These are phyloP conservation scores for Schizosaccharomyces lindneri DNA, from an alignment of 805 yeast species.

Conservation along the genomic window DNA sequence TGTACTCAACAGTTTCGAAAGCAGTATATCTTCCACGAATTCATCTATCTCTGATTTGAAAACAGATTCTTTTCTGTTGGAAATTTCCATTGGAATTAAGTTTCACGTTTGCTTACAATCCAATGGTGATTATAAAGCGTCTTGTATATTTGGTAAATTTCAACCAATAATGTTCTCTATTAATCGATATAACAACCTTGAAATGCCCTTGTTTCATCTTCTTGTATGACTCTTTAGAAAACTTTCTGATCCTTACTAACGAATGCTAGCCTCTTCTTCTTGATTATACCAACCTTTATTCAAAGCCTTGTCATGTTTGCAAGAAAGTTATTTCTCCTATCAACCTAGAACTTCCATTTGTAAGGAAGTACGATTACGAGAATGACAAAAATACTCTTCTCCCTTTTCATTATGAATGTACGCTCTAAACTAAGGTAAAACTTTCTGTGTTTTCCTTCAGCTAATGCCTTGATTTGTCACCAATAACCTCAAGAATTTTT, in stretches of 20 bases:
- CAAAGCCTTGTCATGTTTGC: background rate
- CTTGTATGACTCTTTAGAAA: background rate
- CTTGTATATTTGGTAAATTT: background rate
- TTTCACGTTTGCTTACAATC: background rate
- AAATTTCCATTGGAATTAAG: background rate
- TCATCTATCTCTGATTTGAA: background rate
- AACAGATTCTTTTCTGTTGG: background rate
- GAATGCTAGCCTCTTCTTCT: background rate
- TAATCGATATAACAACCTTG: background rate
- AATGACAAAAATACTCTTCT: too few species aligned
- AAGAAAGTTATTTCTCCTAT: background rate
- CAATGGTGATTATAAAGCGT: background rate
- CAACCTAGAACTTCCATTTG: background rate
- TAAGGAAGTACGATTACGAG: background rate
- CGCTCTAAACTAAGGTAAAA: too few species aligned
- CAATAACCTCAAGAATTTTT: too few species aligned
- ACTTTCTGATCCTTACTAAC: background rate
- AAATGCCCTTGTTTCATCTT: background rate
- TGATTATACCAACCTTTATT: background rate
- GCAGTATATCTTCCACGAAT: too few species aligned
- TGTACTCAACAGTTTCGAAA: too few species aligned
- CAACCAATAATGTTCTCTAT: background rate
- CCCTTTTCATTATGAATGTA: too few species aligned
- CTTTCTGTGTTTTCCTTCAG: too few species aligned
- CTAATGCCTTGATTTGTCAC: too few species aligned